Evolutionary conservation across 2,329 filamentous ascomycete genomes (phyloP), one percentile per base, ranked within the genome.

Genomic region (Domatiomyces catenatus): DNA sequence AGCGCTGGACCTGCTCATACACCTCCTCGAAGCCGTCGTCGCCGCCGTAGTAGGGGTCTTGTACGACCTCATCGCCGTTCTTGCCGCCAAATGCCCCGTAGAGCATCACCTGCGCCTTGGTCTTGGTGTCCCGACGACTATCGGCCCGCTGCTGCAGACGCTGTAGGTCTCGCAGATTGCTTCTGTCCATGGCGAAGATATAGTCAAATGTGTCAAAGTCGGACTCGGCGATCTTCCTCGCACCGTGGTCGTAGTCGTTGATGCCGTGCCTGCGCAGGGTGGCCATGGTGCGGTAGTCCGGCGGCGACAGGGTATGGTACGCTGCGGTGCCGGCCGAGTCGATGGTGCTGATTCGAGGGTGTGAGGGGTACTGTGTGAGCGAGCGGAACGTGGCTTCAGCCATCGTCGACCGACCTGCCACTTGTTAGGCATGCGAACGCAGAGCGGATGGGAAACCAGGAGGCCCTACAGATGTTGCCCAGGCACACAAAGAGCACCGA

Each of bases 401-500:
- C 92, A 98, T 96, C 28, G 92, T 86, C 6, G 88, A 94, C 54
- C 79, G 77, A 62, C 77, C 74, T 75, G 53, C 44, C 12, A 44
- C 44, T 48, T 50, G 17, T 48, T 53, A 51, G 51, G 52, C 20
- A 44, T 28, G 44, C 19, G 47, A 39, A 48, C 28, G 47, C 6
- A n/a, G 18, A 20, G 18, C n/a, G 32, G 4, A 36, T 8, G 8
- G 28, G 47, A 43, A 46, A 19, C 26, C 49, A 50, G 48, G 52
- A 46, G 17, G 17, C 54, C 66, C 48, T 62, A 77, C 88, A 98
- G 63, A 96, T 96, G 68, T 98, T 98, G 66, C 92, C 92, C 32
- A 96, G 76, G 69, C 92, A 98, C 60, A 96, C 90, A 64, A 96
- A 96, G 48, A 96, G 78, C 39, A 96, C 84, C 2, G 83, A 88